These are phyloP conservation scores for Pseudomassariella vexata DNA, from an alignment of 2,329 filamentous ascomycete genomes.

Conservation along the genomic window DNA sequence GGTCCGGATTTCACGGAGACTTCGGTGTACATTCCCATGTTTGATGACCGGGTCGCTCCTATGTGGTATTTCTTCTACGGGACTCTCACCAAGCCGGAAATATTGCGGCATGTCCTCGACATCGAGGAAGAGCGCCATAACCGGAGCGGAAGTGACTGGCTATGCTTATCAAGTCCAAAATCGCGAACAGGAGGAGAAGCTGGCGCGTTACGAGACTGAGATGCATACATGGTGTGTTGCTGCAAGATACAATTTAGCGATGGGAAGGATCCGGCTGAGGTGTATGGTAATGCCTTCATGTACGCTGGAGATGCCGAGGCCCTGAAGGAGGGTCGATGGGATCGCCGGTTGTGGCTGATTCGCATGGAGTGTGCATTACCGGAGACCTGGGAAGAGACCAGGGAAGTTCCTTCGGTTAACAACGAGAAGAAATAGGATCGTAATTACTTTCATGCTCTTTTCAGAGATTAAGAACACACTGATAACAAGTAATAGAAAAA, in stretches of 20 bases:
- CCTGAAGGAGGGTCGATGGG: constrained; percentile 15
- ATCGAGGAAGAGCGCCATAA: constrained; percentile 15
- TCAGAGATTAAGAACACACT: too few relatives aligned
- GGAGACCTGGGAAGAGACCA: constrained; percentile 7
- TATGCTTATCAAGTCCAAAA: constrained; percentile 11
- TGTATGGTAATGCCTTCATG: constrained; percentile 17
- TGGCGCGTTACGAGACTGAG: constrained; percentile 15
- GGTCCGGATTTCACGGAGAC: too few relatives aligned
- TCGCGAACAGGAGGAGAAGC: constrained; percentile 10
- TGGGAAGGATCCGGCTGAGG: constrained; percentile 7
- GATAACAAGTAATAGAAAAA: too few relatives aligned
- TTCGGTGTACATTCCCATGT: too few relatives aligned
- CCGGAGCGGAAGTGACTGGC: constrained; percentile 9
- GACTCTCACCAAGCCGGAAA: constrained; percentile 23
- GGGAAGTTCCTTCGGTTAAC: too few relatives aligned
- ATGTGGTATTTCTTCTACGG: constrained; percentile 38
- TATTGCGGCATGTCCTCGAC: constrained; percentile 25
- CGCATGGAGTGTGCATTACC: constrained; percentile 13
- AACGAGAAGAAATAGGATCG: too few relatives aligned
- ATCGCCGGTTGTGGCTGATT: constrained; percentile 16
- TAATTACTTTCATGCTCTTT: too few relatives aligned
- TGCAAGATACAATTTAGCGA: constrained; percentile 12
- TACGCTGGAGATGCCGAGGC: constrained; percentile 18
- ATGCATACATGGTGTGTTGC: constrained; percentile 9
- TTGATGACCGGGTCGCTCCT: too few relatives aligned